Base-by-base conservation (phyloP, 2,329 filamentous ascomycete genomes). In the Fusarium sulawesiense region DNA sequence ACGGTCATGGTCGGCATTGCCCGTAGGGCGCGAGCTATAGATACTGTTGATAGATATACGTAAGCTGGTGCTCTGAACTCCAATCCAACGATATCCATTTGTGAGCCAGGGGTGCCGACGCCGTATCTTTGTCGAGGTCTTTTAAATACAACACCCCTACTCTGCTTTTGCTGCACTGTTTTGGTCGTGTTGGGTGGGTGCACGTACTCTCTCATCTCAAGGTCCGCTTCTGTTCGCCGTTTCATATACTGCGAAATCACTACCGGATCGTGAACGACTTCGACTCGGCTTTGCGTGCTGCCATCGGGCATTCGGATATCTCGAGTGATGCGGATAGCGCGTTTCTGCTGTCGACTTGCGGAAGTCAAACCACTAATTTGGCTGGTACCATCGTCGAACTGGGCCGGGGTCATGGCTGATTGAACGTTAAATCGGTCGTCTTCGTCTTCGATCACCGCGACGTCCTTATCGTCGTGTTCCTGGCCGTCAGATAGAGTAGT, bases 221-320 rank as follows among this genome's bases (percentile, higher is more conserved):
- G 86, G 69, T 93, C 89, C 66, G 89, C 85, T 71, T 91, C 88
- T 64, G 91, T 88, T 71, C 92, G 90, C 68, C 92, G 87, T 81
- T 92, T 94, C 77, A 92, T 87, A 78, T 99, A 99, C 78, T 94
- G 92, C 65, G 92, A 89, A 79, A 97, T 97, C 53, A 98, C 93
- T 51, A 93, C 90, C 3, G 92, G 89, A 78, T 98, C 94, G 72
- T 91, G 90, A 30, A 97, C 86, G 18, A 90, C 81, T 73, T 93
- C 87, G 57, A 91, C 90, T 70, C 88, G 87, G 45, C 87, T 85
- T 72, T 91, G 90, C 54, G 80, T 84, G 46, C 88, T 83, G 37
- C 83, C 83, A 64, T 84, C 81, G 6, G 80, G 67, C 61, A 80
- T 76, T 59, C 75, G 79, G 9, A 85, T 78, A 42, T 87, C 88